Evolutionary conservation across 2,329 filamentous ascomycete genomes (phyloP).

Genomic region (Pseudonectria foliicola): DNA sequence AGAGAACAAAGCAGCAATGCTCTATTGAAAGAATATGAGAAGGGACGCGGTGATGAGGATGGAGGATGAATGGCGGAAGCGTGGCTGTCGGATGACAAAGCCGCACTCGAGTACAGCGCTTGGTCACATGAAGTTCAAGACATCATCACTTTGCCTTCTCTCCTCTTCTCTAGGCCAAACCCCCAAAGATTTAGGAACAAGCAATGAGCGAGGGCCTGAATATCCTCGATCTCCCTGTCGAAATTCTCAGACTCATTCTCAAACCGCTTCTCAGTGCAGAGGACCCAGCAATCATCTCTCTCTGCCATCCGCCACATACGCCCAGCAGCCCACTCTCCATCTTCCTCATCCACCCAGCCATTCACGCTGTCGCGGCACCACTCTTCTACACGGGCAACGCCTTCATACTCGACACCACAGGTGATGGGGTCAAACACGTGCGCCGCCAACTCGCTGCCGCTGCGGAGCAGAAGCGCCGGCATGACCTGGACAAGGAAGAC

Average conservation of each 20-base stretch:
- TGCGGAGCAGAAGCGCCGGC: neutral
- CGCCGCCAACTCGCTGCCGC: conserved; percentile 16
- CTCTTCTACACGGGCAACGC: conserved; percentile 26
- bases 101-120: too few relatives aligned
- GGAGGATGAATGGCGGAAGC: too few relatives aligned
- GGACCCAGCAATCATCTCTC: conserved; percentile 14
- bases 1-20: too few relatives aligned
- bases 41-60: too few relatives aligned
- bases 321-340: conserved; percentile 20
- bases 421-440: conserved; percentile 21
- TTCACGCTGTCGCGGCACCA: conserved; percentile 26
- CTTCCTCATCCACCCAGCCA: conserved; percentile 25
- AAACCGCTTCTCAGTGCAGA: conserved; percentile 20
- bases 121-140: too few relatives aligned
- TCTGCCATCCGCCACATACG: conserved; percentile 22
- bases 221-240: conserved; percentile 28
- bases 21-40: too few relatives aligned
- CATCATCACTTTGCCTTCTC: too few relatives aligned
- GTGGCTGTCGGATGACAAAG: too few relatives aligned
- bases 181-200: neutral
- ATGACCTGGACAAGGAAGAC: conserved; percentile 3
- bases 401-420: conserved; percentile 24
- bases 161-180: too few relatives aligned
- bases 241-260: conserved; percentile 26
- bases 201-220: conserved; percentile 13